These are phyloP conservation scores for Claviceps humidiphila DNA, from an alignment of 2,329 filamentous ascomycete species.

Conservation along the genomic window DNA sequence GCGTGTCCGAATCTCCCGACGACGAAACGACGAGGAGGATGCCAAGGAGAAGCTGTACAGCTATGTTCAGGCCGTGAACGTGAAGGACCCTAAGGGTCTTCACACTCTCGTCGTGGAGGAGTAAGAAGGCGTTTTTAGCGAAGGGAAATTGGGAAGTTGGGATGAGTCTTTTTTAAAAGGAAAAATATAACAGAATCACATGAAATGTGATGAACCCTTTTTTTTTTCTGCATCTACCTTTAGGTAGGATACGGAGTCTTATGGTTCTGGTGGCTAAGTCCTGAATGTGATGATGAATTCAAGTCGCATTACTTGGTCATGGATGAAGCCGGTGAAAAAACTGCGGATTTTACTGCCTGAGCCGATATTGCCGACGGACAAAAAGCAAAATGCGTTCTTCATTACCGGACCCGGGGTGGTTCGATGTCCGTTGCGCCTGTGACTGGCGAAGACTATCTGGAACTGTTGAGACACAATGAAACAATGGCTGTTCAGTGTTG, in stretches of 20 bases:
- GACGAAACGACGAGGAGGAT: slow-evolving; percentile 99
- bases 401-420: background rate
- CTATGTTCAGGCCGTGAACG: slow-evolving; percentile 98
- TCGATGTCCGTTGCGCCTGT: background rate
- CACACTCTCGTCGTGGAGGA: slow-evolving; percentile 78
- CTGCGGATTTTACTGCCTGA: background rate
- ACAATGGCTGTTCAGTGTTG: background rate
- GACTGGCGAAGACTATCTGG: no score
- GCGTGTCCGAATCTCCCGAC: slow-evolving; percentile 95
- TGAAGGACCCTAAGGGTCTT: slow-evolving; percentile 98
- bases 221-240: slow-evolving; percentile 1
- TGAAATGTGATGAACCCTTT: slow-evolving; percentile 22
- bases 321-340: background rate
- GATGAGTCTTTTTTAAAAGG: slow-evolving; percentile 26
- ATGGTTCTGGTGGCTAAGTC: background rate
- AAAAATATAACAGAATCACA: slow-evolving; percentile 10
- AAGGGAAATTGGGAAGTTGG: slow-evolving; percentile 19
- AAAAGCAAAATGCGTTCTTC: background rate
- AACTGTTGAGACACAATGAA: background rate
- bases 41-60: slow-evolving; percentile 99
- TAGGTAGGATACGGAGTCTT: background rate
- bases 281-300: slow-evolving; percentile 6
- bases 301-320: background rate
- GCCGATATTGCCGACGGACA: background rate
- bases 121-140: slow-evolving; percentile 28